Evolutionary conservation across 441 rosid genomes (phyloP).

Genomic region (Breynia disticha): DNA sequence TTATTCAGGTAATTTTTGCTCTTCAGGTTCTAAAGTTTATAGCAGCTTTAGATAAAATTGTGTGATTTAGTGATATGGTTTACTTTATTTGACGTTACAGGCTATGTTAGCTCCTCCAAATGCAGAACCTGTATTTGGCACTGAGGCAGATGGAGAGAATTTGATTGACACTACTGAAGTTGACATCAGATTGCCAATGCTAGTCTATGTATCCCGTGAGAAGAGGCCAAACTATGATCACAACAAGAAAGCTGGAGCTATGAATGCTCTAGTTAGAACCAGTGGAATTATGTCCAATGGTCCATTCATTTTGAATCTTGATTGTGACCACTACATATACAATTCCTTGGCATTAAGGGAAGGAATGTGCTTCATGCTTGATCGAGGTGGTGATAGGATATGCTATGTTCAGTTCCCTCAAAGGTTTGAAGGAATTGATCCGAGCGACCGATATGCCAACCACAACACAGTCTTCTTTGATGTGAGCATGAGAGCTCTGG

Average conservation of each 20-base stretch:
- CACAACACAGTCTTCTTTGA: slow-evolving; percentile 89
- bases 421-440: slow-evolving; percentile 88
- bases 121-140: slow-evolving; percentile 52
- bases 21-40: background rate
- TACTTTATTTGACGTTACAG: slow-evolving; percentile 20
- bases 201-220: slow-evolving; percentile 78
- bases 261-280: slow-evolving; percentile 79
- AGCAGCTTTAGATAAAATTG: background rate
- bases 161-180: slow-evolving; percentile 54
- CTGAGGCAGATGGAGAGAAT: slow-evolving; percentile 44
- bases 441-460: slow-evolving; percentile 74
- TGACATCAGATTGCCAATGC: slow-evolving; percentile 64
- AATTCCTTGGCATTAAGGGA: slow-evolving; percentile 72
- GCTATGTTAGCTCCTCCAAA: slow-evolving; percentile 70
- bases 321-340: slow-evolving; percentile 78
- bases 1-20: slow-evolving; percentile 53
- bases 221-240: slow-evolving; percentile 80
- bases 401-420: slow-evolving; percentile 86
- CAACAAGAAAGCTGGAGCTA: slow-evolving; percentile 87
- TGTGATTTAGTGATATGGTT: slow-evolving; percentile 1
- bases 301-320: slow-evolving; percentile 79
- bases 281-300: slow-evolving; percentile 90
- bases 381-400: slow-evolving; percentile 68
- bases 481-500: slow-evolving; percentile 83
- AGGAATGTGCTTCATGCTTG: slow-evolving; percentile 97